Percentiles rank a stretch among this genome's conserved stretches.
Conservation (phyloP, 345 rosid species). For the Lumnitzera racemosa region DNA sequence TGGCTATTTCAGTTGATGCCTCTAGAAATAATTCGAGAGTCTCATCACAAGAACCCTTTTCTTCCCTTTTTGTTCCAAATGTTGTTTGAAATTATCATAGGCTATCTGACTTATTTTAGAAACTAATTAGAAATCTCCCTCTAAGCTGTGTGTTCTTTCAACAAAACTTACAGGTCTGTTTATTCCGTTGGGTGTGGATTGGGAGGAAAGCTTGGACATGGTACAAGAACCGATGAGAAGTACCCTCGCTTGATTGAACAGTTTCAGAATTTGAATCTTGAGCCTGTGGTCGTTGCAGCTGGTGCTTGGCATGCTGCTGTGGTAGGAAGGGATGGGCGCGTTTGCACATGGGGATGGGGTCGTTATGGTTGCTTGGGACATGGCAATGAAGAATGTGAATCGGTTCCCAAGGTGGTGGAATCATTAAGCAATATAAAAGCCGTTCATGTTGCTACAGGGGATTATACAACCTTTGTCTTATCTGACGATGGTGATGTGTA, state of each 20-base stretch:
- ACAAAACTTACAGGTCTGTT: constrained; percentile 53
- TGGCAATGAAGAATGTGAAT: constrained; percentile 77
- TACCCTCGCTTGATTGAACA: constrained; percentile 83
- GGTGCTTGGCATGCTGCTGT: constrained; percentile 99
- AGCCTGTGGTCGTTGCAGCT: constrained; percentile 84
- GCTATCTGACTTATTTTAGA: no score
- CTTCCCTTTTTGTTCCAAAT: no score
- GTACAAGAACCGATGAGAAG: constrained; percentile 66
- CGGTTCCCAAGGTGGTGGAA: constrained; percentile 75
- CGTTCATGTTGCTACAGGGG: constrained; percentile 82
- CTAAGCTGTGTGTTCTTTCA: constrained; percentile 1
- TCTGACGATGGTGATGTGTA: constrained; percentile 89
- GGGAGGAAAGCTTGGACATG: constrained; percentile 98
- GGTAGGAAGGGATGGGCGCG: constrained; percentile 82
- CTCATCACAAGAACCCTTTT: no score
- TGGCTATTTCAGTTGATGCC: no score
- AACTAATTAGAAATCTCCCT: background rate
- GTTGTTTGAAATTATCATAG: no score
- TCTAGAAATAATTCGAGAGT: no score
- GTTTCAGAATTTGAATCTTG: constrained; percentile 59
- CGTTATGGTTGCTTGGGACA: constrained; percentile 94
- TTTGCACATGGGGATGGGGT: constrained; percentile 99
- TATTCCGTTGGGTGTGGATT: constrained; percentile 98
- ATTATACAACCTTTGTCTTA: constrained; percentile 83
- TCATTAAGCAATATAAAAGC: constrained; percentile 67